These are phyloP conservation scores for Lipomyces anomalus DNA, from an alignment of 805 yeast species.

Conservation along the genomic window DNA sequence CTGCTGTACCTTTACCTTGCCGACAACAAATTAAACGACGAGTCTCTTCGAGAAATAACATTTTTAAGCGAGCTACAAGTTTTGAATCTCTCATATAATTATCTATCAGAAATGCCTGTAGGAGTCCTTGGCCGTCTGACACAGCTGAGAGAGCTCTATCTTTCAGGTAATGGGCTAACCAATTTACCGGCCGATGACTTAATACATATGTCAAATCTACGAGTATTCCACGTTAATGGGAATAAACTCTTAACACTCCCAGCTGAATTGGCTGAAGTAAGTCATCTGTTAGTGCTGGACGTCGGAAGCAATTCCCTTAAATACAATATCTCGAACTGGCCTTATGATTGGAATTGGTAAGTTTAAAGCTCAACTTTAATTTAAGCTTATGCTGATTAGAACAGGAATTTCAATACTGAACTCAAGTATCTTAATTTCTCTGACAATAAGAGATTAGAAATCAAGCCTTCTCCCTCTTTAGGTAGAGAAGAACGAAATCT, in stretches of 20 bases:
- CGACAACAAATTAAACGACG: slow-evolving; percentile 79
- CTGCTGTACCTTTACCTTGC: slow-evolving; percentile 59
- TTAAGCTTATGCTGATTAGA: too few species aligned
- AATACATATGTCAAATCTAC: slow-evolving; percentile 52
- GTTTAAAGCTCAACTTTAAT: not conserved
- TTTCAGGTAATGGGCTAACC: slow-evolving; percentile 78
- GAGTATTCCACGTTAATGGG: slow-evolving; percentile 65
- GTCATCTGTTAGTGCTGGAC: slow-evolving; percentile 64
- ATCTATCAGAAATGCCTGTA: slow-evolving; percentile 69
- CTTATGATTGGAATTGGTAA: slow-evolving; percentile 95
- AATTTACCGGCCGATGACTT: slow-evolving; percentile 84
- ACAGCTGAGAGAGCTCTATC: slow-evolving; percentile 55
- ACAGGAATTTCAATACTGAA: slow-evolving; percentile 57
- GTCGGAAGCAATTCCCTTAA: slow-evolving; percentile 86
- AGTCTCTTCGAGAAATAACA: slow-evolving; percentile 63
- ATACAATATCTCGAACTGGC: slow-evolving; percentile 89
- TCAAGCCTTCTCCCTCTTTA: slow-evolving; percentile 54
- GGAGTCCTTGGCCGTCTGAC: slow-evolving; percentile 59
- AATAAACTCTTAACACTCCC: slow-evolving; percentile 84
- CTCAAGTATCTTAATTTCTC: slow-evolving; percentile 80
- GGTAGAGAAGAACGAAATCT: slow-evolving; percentile 35
- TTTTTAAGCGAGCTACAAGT: slow-evolving; percentile 51
- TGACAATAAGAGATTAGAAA: slow-evolving; percentile 87
- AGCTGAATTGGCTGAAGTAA: slow-evolving; percentile 71
- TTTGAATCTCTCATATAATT: slow-evolving; percentile 79